phyloP scores from a whole-genome alignment of 2,329 filamentous ascomycete species.

The Neonectria faginata region DNA sequence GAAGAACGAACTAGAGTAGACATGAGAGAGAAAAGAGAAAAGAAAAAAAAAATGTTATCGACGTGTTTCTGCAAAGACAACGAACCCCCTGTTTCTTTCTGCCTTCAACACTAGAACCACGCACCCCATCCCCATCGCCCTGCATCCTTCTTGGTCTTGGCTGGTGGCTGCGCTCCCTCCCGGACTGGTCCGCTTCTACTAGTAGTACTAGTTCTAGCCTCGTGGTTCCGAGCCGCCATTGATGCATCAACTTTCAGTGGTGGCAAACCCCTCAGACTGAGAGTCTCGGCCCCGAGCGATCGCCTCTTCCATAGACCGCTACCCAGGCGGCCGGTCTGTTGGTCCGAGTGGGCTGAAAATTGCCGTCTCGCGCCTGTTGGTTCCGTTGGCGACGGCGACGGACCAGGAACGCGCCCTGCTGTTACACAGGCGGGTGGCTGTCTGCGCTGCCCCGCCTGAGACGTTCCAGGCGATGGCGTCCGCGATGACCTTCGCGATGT shows the following conservation, averaged over 20 bases:
- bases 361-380: constrained; percentile 12
- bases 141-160: constrained; percentile 42
- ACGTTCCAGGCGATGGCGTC: not conserved
- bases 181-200: constrained; percentile 19
- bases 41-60: constrained; percentile 35
- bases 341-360: constrained; percentile 15
- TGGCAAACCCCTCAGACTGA: constrained; percentile 35
- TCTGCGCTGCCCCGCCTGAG: not conserved
- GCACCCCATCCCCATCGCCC: constrained; percentile 46
- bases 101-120: constrained; percentile 44
- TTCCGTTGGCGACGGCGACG: not conserved
- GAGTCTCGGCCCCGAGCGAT: constrained; percentile 38
- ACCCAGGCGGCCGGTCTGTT: constrained; percentile 20
- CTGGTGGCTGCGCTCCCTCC: constrained; percentile 26
- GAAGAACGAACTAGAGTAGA: constrained; percentile 55
- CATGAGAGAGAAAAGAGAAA: constrained; percentile 17
- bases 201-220: constrained; percentile 13
- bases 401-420: not conserved
- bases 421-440: not conserved
- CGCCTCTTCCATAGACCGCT: constrained; percentile 37
- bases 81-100: not conserved
- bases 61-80: constrained; percentile 19
- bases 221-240: constrained; percentile 24
- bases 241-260: constrained; percentile 35
- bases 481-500: not conserved